These are phyloP conservation scores for Naganishia randhawae DNA, from an alignment of 768 basidiomycete species.

Conservation along the genomic window DNA sequence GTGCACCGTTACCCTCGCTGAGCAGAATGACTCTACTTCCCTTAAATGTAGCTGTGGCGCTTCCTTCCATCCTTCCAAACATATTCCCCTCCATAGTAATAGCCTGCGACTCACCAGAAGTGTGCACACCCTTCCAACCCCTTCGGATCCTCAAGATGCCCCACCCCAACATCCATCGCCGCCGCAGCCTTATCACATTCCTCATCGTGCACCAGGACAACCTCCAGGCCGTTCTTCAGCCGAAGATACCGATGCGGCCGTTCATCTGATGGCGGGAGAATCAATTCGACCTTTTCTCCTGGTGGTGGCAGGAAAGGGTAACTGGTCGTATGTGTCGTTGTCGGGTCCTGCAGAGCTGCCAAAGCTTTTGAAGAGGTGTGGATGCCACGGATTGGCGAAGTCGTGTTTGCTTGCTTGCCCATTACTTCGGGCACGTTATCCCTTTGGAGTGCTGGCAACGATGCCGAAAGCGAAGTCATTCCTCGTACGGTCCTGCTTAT, in stretches of 20 bases:
- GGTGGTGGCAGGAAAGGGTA: conserved; percentile 27
- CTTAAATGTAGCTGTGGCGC: no score
- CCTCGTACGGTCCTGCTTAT: not conserved
- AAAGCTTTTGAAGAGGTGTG: not conserved
- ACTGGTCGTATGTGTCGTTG: not conserved
- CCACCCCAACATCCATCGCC: conserved; percentile 88
- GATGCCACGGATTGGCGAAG: not conserved
- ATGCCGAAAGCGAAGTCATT: not conserved
- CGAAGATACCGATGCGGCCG: conserved; percentile 60
- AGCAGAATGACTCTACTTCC: no score
- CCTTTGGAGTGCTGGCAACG: not conserved
- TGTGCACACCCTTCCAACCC: conserved; percentile 52
- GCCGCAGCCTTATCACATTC: conserved; percentile 92
- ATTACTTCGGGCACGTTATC: not conserved
- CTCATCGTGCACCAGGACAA: conserved; percentile 73
- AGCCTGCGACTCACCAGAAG: conserved; percentile 43
- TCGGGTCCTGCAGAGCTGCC: not conserved
- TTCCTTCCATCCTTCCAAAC: no score
- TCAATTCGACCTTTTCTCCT: conserved; percentile 27
- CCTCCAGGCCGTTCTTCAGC: conserved; percentile 86
- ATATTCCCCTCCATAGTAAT: not conserved
- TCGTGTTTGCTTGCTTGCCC: not conserved
- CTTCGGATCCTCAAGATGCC: conserved; percentile 87
- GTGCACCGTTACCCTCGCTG: no score
- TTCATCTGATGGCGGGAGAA: conserved; percentile 47